Evolutionary conservation across 2,329 filamentous ascomycete genomes (phyloP), one percentile per base, ranked within the genome.

Genomic region (Venturia aucupariae): DNA sequence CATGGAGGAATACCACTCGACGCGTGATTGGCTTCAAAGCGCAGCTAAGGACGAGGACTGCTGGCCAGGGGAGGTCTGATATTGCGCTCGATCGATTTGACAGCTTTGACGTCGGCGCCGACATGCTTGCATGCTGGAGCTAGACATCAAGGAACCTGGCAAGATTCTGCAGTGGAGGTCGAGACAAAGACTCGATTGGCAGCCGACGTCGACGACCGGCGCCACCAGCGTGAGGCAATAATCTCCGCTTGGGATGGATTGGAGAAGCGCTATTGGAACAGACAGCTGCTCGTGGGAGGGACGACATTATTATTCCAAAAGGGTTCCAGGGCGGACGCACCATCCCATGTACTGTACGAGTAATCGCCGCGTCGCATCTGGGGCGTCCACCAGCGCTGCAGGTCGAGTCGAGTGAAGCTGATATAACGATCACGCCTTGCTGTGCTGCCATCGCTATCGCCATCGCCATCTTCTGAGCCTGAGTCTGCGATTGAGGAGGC

Each of bases 41-140:
- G 51, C 51, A 57, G 51, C 51, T 32, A 35, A 55, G 11, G 27
- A 55, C 48, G 24, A 55, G 11, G 17, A 57, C 30, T 35, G 27
- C 51, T 57, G 35, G 51, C 51, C 51, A 57, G 51, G 51, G 35
- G 30, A 57, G 27, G 51, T 35, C 17, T 32, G 30, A 35, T 32
- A 57, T 32, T 57, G 30, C 51, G 30, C 30, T 57, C 51, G 51
- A 57, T 57, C 51, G 51, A 57, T 57, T 57, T 57, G 51, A 57
- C 51, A 57, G 51, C 51, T 57, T 57, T 57, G 51, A 57, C 51
- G 51, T 57, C 51, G 51, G 51, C 51, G 51, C 51, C 51, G 27
- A 57, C 51, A 35, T 19, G 51, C 30, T 35, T 57, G 30, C 27
- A 57, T 57, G 30, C 51, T 57, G 27, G 27, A 57, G 51, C 17